Evolutionary conservation across 495 filamentous ascomycete species (phyloP), one percentile per base, ranked within the genome.

Genomic region (Bacidia rubella): DNA sequence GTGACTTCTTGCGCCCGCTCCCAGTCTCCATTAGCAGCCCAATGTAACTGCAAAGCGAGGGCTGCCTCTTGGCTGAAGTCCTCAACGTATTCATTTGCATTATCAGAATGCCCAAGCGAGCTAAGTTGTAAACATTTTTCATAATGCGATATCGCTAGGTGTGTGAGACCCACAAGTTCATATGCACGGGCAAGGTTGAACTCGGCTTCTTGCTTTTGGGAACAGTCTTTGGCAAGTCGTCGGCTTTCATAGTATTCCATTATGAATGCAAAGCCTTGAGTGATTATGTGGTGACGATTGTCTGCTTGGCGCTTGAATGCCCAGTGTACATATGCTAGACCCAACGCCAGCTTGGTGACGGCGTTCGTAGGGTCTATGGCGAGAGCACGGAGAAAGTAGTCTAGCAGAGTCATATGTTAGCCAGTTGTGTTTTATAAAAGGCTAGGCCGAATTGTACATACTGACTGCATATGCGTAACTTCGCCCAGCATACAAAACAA

Each of bases 341-440:
- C 72, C 52, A 77, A 70, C 10, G 72, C 74, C 24, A 98, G 80
- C 57, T 86, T 83, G 53, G 95, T 76, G 40, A 82, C 75, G 3
- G 81, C 74, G 59, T 95, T 93, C 15, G 77, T 57, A 2, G 85
- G 85, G 59, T 87, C 81, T 0, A 96, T 64, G 0, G 85, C 80
- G 45, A 85, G 83, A 3, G 90, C 93, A 40, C 92, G 85, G 55
- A 86, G 81, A 58, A 94, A 93, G 68, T 95, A 97, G 53, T 90
- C 75, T 75, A 29, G 22, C 7, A 23, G 52, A 25, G 26, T 24
- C 21, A 44, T 35, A 5, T 3, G 46, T 0, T 1, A 23, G 21
- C 54, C 11, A 54, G 51, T 22, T n/a, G n/a, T n/a, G n/a, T 19
- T 26, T 7, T 43, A 19, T 21, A n/a, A 20, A n/a, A n/a, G n/a